A percentile compares a stretch with the other conserved stretches of the same genome.
These are phyloP conservation scores for Zelopaecilomyces penicillatus DNA, from an alignment of 2,329 filamentous ascomycete genomes.

Conservation along the genomic window DNA sequence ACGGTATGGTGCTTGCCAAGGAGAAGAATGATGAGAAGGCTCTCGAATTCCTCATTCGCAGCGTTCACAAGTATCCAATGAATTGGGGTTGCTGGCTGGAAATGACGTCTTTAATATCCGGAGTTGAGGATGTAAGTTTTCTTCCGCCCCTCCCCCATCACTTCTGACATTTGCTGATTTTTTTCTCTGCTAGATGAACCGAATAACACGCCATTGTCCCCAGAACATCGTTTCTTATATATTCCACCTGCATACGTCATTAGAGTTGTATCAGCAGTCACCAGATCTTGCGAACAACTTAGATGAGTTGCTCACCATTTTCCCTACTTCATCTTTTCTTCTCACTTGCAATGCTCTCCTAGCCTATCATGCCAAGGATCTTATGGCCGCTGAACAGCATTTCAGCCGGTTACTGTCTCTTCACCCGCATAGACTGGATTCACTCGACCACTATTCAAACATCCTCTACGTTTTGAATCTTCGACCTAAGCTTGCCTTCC, in stretches of 20 bases:
- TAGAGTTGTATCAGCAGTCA: constrained; percentile 85
- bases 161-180: constrained; percentile 14
- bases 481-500: constrained; percentile 80
- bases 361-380: constrained; percentile 81
- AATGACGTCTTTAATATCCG: constrained; percentile 69
- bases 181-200: constrained; percentile 49
- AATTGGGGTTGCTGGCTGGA: constrained; percentile 98
- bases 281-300: constrained; percentile 66
- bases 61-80: constrained; percentile 83
- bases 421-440: constrained; percentile 69
- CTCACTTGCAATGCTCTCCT: constrained; percentile 83
- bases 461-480: constrained; percentile 89
- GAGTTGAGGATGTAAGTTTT: constrained; percentile 66
- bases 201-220: constrained; percentile 64
- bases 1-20: constrained; percentile 82
- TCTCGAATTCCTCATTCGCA: constrained; percentile 77
- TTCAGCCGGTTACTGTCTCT: constrained; percentile 74
- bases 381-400: constrained; percentile 58
- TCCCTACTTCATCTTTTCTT: constrained; percentile 81
- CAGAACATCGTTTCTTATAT: constrained; percentile 90
- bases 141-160: neutral
- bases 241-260: constrained; percentile 83
- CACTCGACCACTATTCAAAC: constrained; percentile 92
- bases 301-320: constrained; percentile 71
- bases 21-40: constrained; percentile 84